Evolutionary conservation across 345 rosid genomes (phyloP).

Genomic region (Eucalyptus regnans): DNA sequence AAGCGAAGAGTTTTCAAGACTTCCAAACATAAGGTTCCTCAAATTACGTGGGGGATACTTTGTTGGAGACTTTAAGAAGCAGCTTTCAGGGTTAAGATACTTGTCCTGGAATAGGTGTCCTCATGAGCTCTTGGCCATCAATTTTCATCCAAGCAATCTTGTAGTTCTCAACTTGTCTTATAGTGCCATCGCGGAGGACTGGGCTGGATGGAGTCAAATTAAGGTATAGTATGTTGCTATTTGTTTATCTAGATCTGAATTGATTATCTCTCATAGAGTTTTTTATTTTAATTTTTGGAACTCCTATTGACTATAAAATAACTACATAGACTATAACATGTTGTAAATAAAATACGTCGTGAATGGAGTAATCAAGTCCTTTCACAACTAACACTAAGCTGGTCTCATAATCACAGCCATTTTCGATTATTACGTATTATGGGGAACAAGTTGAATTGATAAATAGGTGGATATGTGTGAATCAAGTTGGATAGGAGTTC

Average conservation of each 20-base stretch:
- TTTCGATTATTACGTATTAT: rapidly evolving
- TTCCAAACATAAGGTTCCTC: not conserved
- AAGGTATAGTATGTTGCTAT: not conserved
- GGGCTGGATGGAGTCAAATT: not conserved
- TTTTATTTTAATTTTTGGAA: not conserved
- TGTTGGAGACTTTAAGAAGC: not conserved
- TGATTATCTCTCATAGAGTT: not conserved
- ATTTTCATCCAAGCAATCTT: not conserved
- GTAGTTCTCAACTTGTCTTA: not conserved
- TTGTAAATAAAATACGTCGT: not conserved
- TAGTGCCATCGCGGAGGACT: not conserved
- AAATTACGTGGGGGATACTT: not conserved
- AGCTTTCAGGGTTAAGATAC: not conserved
- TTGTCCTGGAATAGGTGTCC: not conserved
- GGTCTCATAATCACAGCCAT: not conserved
- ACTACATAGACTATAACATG: not conserved
- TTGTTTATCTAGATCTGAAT: not conserved
- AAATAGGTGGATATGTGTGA: not conserved
- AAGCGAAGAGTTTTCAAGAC: not conserved
- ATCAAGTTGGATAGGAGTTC: not conserved
- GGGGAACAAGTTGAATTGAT: not conserved
- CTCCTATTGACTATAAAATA: not conserved
- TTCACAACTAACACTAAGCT: not conserved
- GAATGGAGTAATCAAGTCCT: not conserved
- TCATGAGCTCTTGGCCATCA: not conserved